Base-by-base conservation (phyloP, 306 rosid species). In the Oxytropis ochrocephala region DNA sequence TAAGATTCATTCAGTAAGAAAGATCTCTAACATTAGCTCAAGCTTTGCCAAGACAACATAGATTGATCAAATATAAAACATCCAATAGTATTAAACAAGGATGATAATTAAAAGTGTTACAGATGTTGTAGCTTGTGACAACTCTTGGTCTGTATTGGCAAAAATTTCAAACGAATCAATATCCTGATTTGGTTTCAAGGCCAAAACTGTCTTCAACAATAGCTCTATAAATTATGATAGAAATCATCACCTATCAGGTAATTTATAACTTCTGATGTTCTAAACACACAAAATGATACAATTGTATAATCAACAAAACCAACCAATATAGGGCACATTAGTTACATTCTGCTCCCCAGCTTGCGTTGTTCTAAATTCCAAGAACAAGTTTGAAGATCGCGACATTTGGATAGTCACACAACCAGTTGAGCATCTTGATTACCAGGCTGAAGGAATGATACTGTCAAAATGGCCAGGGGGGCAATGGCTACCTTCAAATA, bases 301-400 rank as follows among this genome's bases (percentile, higher is more conserved):
- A 41, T 11, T 35, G 53, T 17, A 24, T 55, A 43, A 27, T 62
- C 35, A 62, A 71, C 52, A 29, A 72, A 62, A 14, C 10, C 74
- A 69, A 75, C 72, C 29, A 59, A 71, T 66, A 30, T 1, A 4
- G 76, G 67, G 76, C 69, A 76, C 57, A 56, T 33, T 32, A 16
- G 65, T 63, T 16, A 64, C 42, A 64, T 32, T 59, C 48, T 13
- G 29, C 66, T 63, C 63, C 71, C 57, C 17, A 19, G 61, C 60
- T 7, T 46, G 35, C 18, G 72, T 53, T 21, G 43, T n/a, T 57
- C 53, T 56, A 17, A 54, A 63, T 64, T 70, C 74, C 59, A 5
- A 24, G 51, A 63, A 12, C 5, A 33, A 8, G 14, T 27, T 35
- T 44, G 73, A 46, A n/a, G 75, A 55, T 4, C 68, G 10, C 24